Conservation (phyloP, 805 yeast species). For the Maudiozyma bulderi region DNA sequence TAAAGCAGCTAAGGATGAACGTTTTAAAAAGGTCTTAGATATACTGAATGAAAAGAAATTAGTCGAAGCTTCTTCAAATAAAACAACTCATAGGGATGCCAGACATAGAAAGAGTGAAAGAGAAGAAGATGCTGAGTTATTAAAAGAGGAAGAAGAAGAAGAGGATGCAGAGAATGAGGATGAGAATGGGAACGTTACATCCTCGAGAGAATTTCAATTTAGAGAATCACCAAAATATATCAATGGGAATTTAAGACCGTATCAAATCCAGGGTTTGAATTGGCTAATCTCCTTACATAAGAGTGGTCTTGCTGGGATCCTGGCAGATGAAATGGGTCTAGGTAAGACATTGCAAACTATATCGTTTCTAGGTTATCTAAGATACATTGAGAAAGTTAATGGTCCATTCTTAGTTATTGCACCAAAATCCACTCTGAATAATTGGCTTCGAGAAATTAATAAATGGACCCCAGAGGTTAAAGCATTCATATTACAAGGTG, state of each 20-base stretch:
- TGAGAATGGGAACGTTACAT: slow-evolving; percentile 13
- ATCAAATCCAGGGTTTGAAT: slow-evolving; percentile 72
- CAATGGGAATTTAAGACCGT: slow-evolving; percentile 56
- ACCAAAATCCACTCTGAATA: slow-evolving; percentile 73
- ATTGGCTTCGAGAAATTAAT: slow-evolving; percentile 70
- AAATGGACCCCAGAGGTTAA: slow-evolving; percentile 75
- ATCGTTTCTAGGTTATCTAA: slow-evolving; percentile 60
- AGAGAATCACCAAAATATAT: slow-evolving; percentile 77
- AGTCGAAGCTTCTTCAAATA: slow-evolving; percentile 5
- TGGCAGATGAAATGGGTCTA: slow-evolving; percentile 82
- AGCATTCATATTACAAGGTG: slow-evolving; percentile 64
- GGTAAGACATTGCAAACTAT: slow-evolving; percentile 78
- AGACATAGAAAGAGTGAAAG: slow-evolving; percentile 63
- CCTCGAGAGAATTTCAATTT: slow-evolving; percentile 35
- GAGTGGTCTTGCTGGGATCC: slow-evolving; percentile 61
- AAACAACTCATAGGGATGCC: slow-evolving; percentile 6
- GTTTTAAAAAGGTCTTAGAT: slow-evolving; percentile 43
- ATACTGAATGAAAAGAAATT: slow-evolving; percentile 21
- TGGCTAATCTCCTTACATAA: slow-evolving; percentile 66
- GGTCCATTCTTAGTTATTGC: slow-evolving; percentile 74
- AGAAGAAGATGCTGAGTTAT: slow-evolving; percentile 69
- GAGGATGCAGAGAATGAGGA: slow-evolving; percentile 52
- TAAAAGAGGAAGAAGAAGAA: slow-evolving; percentile 42
- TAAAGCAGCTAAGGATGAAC: slow-evolving; percentile 53
- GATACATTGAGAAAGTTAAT: slow-evolving; percentile 46